Base-by-base conservation (phyloP, 352 stramenopile genomes). In the Thalassiosira pacifica region DNA sequence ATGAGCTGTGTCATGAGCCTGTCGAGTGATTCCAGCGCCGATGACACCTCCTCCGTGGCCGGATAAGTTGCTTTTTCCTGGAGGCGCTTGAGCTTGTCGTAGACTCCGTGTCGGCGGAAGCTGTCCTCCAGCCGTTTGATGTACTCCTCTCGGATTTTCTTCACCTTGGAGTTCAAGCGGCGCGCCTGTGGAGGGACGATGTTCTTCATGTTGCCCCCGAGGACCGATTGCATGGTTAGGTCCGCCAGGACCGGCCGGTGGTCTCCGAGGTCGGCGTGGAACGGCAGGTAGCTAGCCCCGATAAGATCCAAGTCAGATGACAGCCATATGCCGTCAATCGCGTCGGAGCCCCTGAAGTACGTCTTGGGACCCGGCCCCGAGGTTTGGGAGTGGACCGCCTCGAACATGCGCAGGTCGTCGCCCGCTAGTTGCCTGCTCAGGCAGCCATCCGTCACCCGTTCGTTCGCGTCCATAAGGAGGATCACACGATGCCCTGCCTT, bases 301-400 rank as follows among this genome's bases (percentile, higher is more conserved):
- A 53, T 34, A 0, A 72, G 16, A 5, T 72, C 64, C 4, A 72
- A 1, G 1, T 72, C 64, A 3, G 18, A 18, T 0, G 71, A 71
- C 3, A 71, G 18, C 55, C 59, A 81, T 5, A 81, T 61, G 0
- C 61, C 73, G 42, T 81, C 73, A 0, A 81, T 81, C 2, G 59
- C 59, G 59, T 67, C 22, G 26, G 26, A 45, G 26, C 59, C 59
- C n/a, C 59, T 13, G 11, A 67, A 67, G 59, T 27, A 40, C 2
- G 59, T 67, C 8, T 34, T 34, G 18, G 59, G 59, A 42, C 10
- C 59, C 8, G 6, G 0, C 22, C 59, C 59, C 1, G 6, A 3
- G 13, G 4, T 24, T 26, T 45, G 26, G 18, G 37, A 18, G n/a
- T 67, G 59, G 9, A 67, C 59, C 16, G 59, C 59, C 26, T 67